Evolutionary conservation across 169 alveolate species (phyloP).

Genomic region (Sarcocystis neurona): DNA sequence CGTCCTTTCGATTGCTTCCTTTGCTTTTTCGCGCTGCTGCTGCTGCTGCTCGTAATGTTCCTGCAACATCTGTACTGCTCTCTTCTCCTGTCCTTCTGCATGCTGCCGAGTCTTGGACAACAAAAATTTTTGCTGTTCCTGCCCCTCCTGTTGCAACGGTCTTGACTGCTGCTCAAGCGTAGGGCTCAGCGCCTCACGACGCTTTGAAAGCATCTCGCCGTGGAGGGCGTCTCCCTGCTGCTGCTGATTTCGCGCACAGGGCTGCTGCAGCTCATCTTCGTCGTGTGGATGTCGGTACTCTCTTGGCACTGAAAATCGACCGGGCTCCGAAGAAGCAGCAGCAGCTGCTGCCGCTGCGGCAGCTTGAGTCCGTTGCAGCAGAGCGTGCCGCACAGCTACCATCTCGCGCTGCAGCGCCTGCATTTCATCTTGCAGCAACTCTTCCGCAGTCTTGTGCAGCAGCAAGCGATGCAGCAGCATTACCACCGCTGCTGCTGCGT

Average conservation of each 20-base stretch:
- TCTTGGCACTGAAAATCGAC: too few relatives aligned
- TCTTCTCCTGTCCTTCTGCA: not conserved
- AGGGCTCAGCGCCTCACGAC: too few relatives aligned
- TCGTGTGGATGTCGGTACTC: too few relatives aligned
- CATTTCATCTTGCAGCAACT: slow-evolving; percentile 18
- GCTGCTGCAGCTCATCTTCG: too few relatives aligned
- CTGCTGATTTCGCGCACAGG: too few relatives aligned
- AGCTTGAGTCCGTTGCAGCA: not conserved
- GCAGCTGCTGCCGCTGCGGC: not conserved
- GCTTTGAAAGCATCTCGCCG: too few relatives aligned
- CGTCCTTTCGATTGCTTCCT: not conserved
- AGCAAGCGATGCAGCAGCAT: slow-evolving; percentile 3
- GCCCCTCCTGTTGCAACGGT: too few relatives aligned
- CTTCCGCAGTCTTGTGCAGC: slow-evolving; percentile 8
- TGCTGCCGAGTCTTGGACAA: not conserved
- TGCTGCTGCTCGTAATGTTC: not conserved
- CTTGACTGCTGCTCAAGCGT: too few relatives aligned
- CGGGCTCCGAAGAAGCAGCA: not conserved
- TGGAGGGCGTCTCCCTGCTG: too few relatives aligned
- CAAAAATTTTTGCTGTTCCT: not conserved
- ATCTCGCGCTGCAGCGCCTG: not conserved
- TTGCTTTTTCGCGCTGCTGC: not conserved
- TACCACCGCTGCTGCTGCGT: not conserved
- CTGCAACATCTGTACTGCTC: not conserved
- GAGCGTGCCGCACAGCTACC: slow-evolving; percentile 17